phyloP scores from a whole-genome alignment of 192 early-diverging fungal species.

The Backusella morwellensis region DNA sequence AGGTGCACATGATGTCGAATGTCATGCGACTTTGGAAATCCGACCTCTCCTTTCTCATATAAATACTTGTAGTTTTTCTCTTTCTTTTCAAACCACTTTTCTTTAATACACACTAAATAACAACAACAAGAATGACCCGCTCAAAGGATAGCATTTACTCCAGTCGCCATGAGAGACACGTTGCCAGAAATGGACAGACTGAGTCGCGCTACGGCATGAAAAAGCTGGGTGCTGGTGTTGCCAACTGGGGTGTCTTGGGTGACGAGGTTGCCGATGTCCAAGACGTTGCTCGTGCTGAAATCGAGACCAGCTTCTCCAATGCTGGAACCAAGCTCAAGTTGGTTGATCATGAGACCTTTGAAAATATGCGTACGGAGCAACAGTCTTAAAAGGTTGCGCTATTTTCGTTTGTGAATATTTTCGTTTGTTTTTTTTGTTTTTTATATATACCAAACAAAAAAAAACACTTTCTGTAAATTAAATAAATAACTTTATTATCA shows the following conservation, averaged over 20 bases:
- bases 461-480: background rate
- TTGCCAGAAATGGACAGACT: conserved; percentile 19
- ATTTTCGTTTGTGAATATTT: conserved; percentile 2
- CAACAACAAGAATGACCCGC: conserved; percentile 8
- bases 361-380: conserved; percentile 11
- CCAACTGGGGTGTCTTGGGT: conserved; percentile 25
- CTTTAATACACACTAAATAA: background rate
- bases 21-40: conserved; percentile 11
- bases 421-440: no score
- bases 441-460: background rate
- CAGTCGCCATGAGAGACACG: conserved; percentile 11
- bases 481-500: background rate
- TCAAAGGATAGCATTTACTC: background rate
- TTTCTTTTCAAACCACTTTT: background rate
- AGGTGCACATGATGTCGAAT: background rate
- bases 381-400: background rate
- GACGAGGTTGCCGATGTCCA: conserved; percentile 23
- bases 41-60: background rate
- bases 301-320: background rate
- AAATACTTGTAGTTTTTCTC: background rate
- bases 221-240: conserved; percentile 23
- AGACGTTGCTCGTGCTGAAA: conserved; percentile 6
- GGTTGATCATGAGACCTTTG: conserved; percentile 26
- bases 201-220: conserved; percentile 16
- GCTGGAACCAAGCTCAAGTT: conserved; percentile 10